Evolutionary conservation across 202 grass and related monocot genomes (phyloP), one percentile per base, ranked within the genome.

Genomic region (Digitaria exilis): DNA sequence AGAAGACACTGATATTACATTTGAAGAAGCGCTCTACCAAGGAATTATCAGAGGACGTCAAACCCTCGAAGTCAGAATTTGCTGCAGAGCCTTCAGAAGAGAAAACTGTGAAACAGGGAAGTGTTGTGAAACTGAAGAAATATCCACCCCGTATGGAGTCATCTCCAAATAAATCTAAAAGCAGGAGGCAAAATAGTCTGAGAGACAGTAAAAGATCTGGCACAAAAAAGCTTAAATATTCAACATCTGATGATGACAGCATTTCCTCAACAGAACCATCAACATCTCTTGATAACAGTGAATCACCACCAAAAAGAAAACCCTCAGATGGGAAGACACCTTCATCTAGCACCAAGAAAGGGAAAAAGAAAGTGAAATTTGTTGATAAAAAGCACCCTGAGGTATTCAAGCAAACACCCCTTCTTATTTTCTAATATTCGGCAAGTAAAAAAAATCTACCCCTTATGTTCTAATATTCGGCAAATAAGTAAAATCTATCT

Each of bases 351-450:
- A 78, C 75, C 24, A 94, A 89, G 84, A 88, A 96, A 90, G 93
- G 89, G 74, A 87, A 86, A 87, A 96, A 92, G 86, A 96, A 87
- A 85, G 80, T 87, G 18, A 90, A 90, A 57, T 91, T 86, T 86
- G 79, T 80, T 78, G 85, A 84, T 83, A 85, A 85, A 90, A 89
- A 94, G 76, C 82, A 96, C 73, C 28, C 81, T 76, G 90, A 96
- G 96, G 96, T 98, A 90, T 80, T 87, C 24, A 69, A 86, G 65
- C 54, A 87, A 32, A 42, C 21, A 79, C 51, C 66, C 51, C 66
- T 60, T 46, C 9, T 67, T 74, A 60, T 89, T 60, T 66, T 71
- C 28, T 72, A 57, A 22, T 71, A 64, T 90, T 82, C 41, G 73
- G 1, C 4, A 11, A 43, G 42, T 24, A 14, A 70, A 19, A 52